These are phyloP conservation scores for Beauveria sp. DNA, from an alignment of 2,329 filamentous ascomycete species.

Conservation along the genomic window DNA sequence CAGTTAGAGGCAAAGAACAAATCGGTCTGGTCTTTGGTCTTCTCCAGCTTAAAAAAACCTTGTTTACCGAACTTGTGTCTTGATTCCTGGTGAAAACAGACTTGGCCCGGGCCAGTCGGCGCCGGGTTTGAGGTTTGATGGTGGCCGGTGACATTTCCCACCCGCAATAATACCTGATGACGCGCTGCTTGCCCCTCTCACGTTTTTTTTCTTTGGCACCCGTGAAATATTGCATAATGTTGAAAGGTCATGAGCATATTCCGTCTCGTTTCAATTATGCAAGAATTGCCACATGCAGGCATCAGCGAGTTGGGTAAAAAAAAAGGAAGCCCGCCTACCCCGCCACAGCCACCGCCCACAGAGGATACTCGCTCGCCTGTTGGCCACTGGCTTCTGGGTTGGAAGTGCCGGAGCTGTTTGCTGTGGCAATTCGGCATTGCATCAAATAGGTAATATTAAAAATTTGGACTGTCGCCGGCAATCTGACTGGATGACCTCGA, in stretches of 20 bases:
- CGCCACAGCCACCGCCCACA: not conserved
- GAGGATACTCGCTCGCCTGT: not conserved
- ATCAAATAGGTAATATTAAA: not conserved
- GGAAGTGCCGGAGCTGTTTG: no score
- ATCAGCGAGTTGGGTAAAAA: not conserved
- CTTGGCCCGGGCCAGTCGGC: not conserved
- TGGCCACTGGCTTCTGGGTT: not conserved
- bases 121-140: not conserved
- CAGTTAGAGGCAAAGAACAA: no score
- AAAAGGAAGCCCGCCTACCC: not conserved
- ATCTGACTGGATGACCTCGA: no score
- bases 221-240: constrained; percentile 1
- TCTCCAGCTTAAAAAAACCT: not conserved
- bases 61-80: not conserved
- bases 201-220: not conserved
- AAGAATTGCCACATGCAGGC: not conserved
- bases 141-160: not conserved
- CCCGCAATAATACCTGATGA: not conserved
- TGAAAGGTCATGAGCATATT: constrained; percentile 3
- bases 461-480: no score
- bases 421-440: not conserved
- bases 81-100: not conserved
- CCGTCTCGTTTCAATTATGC: constrained; percentile 9
- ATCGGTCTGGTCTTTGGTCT: not conserved
- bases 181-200: not conserved